Conservation (phyloP, 1,139 yeast genomes). For the Tardiomyces blankii region DNA sequence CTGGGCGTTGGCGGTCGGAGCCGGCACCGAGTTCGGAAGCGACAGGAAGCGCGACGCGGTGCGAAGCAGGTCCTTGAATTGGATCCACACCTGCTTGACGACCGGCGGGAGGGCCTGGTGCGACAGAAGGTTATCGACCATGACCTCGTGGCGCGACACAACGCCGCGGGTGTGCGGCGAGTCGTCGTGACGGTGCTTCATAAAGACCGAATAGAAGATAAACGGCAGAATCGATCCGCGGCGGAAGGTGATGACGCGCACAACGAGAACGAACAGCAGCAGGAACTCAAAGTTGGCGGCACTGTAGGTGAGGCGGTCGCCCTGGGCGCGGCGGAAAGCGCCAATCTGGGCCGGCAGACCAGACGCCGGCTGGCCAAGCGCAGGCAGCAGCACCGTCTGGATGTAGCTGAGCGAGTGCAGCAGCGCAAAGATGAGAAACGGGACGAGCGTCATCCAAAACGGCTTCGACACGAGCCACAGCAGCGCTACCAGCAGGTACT, state of each 20-base stretch:
- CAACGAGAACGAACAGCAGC: conserved; percentile 31
- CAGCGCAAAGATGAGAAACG: conserved; percentile 56
- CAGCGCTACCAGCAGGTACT: conserved; percentile 47
- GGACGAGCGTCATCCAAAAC: conserved; percentile 45
- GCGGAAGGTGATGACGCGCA: conserved; percentile 52
- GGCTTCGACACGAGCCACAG: conserved; percentile 47
- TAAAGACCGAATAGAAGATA: conserved; percentile 48
- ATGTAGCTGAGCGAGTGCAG: conserved; percentile 65
- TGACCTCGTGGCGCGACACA: conserved; percentile 59
- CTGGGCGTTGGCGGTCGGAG: background rate
- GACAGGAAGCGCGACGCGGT: background rate
- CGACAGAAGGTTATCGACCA: conserved; percentile 53
- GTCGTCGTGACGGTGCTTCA: conserved; percentile 69
- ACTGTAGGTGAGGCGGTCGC: conserved; percentile 57
- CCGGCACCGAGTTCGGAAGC: background rate
- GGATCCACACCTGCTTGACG: conserved; percentile 51
- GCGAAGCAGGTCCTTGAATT: conserved; percentile 35
- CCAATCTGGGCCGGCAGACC: conserved; percentile 35
- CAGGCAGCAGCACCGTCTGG: conserved; percentile 58
- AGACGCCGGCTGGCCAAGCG: conserved; percentile 38
- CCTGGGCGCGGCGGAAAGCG: conserved; percentile 48
- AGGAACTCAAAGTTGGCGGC: conserved; percentile 64
- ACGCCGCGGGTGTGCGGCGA: conserved; percentile 64
- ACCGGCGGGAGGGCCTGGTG: conserved; percentile 47
- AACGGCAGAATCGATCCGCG: conserved; percentile 54